These are phyloP conservation scores for Cryptococcus sp. DNA, from an alignment of 1,284 basidiomycete species.

Conservation along the genomic window DNA sequence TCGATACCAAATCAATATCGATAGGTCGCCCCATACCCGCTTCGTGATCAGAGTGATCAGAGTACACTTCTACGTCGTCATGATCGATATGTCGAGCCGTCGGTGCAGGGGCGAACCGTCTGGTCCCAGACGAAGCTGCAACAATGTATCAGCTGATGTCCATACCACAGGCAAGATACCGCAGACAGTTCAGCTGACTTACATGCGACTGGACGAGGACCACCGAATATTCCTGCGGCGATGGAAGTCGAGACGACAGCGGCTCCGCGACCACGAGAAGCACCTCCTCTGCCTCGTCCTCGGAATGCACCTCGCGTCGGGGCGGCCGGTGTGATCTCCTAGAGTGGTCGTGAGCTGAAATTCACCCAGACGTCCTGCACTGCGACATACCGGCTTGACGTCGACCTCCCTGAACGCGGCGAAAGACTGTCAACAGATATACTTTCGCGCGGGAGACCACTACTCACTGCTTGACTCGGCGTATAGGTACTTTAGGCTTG, in stretches of 20 bases:
- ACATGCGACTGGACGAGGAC: constrained; percentile 31
- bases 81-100: constrained; percentile 56
- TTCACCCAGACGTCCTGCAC: too few relatives aligned
- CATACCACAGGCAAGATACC: background rate
- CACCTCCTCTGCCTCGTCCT: constrained; percentile 1
- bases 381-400: constrained; percentile 24
- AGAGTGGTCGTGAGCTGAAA: background rate
- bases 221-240: constrained; percentile 56
- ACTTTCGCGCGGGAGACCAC: background rate
- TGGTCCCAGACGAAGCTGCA: constrained; percentile 18
- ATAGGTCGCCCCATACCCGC: constrained; percentile 63
- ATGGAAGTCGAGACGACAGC: constrained; percentile 54
- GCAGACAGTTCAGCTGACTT: constrained; percentile 23
- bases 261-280: constrained; percentile 40
- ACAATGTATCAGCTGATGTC: background rate
- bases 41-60: constrained; percentile 88
- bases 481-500: constrained; percentile 49
- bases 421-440: background rate
- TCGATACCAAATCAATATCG: constrained; percentile 77
- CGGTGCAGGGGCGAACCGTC: constrained; percentile 54
- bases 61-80: constrained; percentile 65
- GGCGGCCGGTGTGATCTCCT: constrained; percentile 11
- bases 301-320: background rate
- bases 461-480: constrained; percentile 34
- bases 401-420: constrained; percentile 23